phyloP scores from a whole-genome alignment of 345 rosid species.

The Turritis glabra region DNA sequence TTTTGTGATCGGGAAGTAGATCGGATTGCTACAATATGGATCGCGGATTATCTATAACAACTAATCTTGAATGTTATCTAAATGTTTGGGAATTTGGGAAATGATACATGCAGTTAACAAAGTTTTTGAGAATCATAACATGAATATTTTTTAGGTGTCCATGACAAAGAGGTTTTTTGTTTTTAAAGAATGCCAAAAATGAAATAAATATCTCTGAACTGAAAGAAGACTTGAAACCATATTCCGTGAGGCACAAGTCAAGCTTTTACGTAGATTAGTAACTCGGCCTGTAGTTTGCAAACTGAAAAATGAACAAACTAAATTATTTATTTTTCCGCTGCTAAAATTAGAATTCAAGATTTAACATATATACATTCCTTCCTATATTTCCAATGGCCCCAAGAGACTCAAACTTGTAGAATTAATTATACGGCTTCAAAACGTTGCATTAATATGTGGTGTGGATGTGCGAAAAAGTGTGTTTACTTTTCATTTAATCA shows the following conservation, averaged over 20 bases:
- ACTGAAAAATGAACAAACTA: too few relatives aligned
- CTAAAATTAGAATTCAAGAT: not conserved
- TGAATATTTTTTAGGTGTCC: not conserved
- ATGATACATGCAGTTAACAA: constrained; percentile 1
- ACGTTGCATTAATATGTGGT: not conserved
- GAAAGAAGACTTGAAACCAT: too few relatives aligned
- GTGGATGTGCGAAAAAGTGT: not conserved
- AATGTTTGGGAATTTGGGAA: not conserved
- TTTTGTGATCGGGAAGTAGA: not conserved
- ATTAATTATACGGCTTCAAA: not conserved
- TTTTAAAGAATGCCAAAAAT: too few relatives aligned
- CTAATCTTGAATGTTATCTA: not conserved
- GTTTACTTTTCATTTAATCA: not conserved
- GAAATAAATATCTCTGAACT: too few relatives aligned
- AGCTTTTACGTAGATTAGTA: too few relatives aligned
- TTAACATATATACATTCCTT: not conserved
- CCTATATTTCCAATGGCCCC: not conserved
- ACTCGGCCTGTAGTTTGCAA: too few relatives aligned
- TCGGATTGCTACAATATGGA: not conserved
- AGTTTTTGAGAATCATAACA: not conserved
- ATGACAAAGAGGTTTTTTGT: too few relatives aligned
- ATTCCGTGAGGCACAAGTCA: too few relatives aligned
- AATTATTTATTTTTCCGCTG: not conserved
- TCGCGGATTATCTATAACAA: not conserved
- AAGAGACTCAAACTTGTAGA: not conserved